Base-by-base conservation (phyloP, 441 rosid genomes). In the Mallotus repandus region DNA sequence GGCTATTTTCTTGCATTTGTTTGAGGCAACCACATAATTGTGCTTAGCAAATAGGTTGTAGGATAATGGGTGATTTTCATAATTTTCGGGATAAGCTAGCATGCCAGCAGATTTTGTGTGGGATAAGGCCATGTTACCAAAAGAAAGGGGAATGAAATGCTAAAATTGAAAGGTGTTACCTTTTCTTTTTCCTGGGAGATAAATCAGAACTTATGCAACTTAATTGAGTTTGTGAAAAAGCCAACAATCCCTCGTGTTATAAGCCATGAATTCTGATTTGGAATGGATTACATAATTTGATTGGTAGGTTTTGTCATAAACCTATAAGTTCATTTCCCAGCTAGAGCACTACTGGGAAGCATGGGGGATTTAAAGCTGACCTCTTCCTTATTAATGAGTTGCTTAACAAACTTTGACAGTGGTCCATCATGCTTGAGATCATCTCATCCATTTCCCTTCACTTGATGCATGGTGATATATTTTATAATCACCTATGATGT, bases 401-500 rank as follows among this genome's bases (percentile, higher is more conserved):
- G 56, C 56, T 43, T 9, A 38, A 11, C 32, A 45, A 12, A 21
- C 55, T 53, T 38, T 54, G 18, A 14, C 18, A 53, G 43, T 56
- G 9, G 13, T 4, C 22, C 21, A 29, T 57, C 21, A 46, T 22
- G 46, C 16, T 70, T 58, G 22, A 45, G 50, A 70, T 48, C 66
- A 22, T 45, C 54, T 58, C n/a, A 58, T 43, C 14, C 49, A 43
- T 69, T 58, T 41, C 11, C 55, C 14, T 10, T 9, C 12, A 15
- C 48, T 10, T 50, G 15, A 69, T 41, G 35, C 46, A 43, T 70
- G 16, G 21, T 0, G 10, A 18, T 22, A 11, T 72, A 19, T n/a
- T 72, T 32, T 71, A 55, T 12, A 9, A 63, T 67, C 45, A 48
- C 16, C 72, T 74, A 4, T 69, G 43, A 21, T 63, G n/a, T 70